Conservation (phyloP, 495 filamentous ascomycete genomes). For the Pseudevernia furfuracea region DNA sequence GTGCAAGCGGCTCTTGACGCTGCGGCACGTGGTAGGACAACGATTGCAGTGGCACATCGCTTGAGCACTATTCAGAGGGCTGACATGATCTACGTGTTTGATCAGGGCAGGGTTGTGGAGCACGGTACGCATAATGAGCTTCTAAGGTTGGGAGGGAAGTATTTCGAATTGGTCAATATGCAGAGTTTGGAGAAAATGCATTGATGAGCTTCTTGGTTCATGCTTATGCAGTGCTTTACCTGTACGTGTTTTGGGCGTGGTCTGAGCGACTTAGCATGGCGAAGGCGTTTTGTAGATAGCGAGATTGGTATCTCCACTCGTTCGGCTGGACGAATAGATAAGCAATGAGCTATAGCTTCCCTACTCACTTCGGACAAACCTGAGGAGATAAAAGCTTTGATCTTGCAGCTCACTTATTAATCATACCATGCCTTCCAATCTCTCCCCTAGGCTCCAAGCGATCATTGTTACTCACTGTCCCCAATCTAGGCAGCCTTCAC, state of each 20-base stretch:
- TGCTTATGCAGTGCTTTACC: background rate
- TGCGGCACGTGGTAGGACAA: constrained; percentile 66
- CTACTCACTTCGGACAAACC: constrained; percentile 12
- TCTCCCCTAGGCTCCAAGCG: background rate
- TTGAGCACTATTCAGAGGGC: constrained; percentile 76
- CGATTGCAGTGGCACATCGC: constrained; percentile 71
- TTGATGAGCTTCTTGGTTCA: constrained; percentile 8
- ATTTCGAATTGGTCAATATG: constrained; percentile 68
- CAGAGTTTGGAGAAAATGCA: constrained; percentile 64
- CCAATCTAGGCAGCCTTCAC: too few species aligned
- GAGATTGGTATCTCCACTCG: background rate
- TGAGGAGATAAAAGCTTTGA: background rate
- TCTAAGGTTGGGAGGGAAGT: constrained; percentile 58
- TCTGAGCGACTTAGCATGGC: constrained; percentile 9
- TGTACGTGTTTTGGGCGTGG: background rate
- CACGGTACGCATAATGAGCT: constrained; percentile 63
- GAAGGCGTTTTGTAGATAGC: constrained; percentile 5
- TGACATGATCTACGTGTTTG: constrained; percentile 77
- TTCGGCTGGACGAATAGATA: background rate
- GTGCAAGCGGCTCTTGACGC: constrained; percentile 74
- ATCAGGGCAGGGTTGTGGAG: constrained; percentile 66
- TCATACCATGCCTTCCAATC: background rate
- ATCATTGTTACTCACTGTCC: background rate
- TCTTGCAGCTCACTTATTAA: background rate
- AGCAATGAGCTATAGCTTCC: background rate